A percentile compares a stretch with the other conserved stretches of the same genome.
These are phyloP conservation scores for Claviceps digitariae DNA, from an alignment of 2,329 filamentous ascomycete species.

Conservation along the genomic window DNA sequence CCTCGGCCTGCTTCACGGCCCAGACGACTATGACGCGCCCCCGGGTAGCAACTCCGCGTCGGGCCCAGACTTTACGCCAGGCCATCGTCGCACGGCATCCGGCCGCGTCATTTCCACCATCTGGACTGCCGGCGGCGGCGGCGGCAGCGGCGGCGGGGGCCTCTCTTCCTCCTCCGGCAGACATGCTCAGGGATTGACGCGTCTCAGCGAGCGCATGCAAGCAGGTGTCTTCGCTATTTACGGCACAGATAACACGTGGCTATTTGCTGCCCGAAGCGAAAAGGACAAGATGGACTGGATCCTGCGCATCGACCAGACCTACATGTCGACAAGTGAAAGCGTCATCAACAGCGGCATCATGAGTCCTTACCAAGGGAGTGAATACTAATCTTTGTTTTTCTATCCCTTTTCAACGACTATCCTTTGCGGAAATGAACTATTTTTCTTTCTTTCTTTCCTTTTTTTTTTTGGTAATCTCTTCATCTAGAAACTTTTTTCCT, in stretches of 20 bases:
- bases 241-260: constrained; percentile 84
- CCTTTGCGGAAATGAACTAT: too few species aligned
- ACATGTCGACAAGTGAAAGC: constrained; percentile 35
- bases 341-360: constrained; percentile 22
- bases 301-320: constrained; percentile 78
- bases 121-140: constrained; percentile 30
- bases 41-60: constrained; percentile 16
- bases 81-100: constrained; percentile 35
- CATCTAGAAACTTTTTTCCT: not conserved
- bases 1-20: constrained; percentile 54
- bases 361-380: constrained; percentile 21
- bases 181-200: constrained; percentile 28
- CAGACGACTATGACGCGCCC: constrained; percentile 24
- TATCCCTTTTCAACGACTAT: not conserved
- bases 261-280: constrained; percentile 83
- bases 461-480: not conserved
- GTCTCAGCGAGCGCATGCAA: constrained; percentile 44
- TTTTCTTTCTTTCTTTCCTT: not conserved
- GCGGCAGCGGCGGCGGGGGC: constrained; percentile 19
- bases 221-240: constrained; percentile 87
- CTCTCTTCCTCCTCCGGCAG: constrained; percentile 3
- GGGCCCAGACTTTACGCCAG: constrained; percentile 25
- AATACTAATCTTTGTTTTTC: constrained; percentile 11
- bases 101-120: constrained; percentile 41
- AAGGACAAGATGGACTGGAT: constrained; percentile 97